Conservation (phyloP, 176 grass and related monocot genomes). For the Bonia amplexicaulis region DNA sequence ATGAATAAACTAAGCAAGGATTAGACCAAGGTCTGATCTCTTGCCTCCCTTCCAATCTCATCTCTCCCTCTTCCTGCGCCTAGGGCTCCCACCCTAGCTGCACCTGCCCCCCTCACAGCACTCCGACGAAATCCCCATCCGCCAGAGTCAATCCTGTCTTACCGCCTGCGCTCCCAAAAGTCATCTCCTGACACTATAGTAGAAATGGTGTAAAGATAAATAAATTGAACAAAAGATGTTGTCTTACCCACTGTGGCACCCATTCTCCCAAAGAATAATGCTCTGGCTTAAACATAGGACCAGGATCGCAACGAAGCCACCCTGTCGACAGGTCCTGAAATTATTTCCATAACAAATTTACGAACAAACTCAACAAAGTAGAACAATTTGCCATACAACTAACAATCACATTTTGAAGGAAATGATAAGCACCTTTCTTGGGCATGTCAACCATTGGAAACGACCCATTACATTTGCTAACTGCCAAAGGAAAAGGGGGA, state of each 20-base stretch:
- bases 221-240: constrained; percentile 8
- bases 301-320: constrained; percentile 93
- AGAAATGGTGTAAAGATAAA: constrained; percentile 2
- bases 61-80: too few relatives aligned
- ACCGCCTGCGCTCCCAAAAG: too few relatives aligned
- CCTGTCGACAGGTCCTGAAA: constrained; percentile 85
- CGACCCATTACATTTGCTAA: constrained; percentile 86
- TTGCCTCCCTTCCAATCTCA: too few relatives aligned
- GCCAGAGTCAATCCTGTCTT: too few relatives aligned
- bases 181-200: background rate
- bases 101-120: too few relatives aligned
- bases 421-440: constrained; percentile 61
- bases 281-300: constrained; percentile 84
- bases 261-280: constrained; percentile 49
- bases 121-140: too few relatives aligned
- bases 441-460: constrained; percentile 86
- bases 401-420: constrained; percentile 22
- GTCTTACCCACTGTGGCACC: constrained; percentile 69
- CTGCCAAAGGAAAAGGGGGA: constrained; percentile 26
- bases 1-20: too few relatives aligned
- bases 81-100: too few relatives aligned
- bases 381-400: constrained; percentile 12
- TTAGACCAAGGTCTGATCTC: too few relatives aligned
- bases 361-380: constrained; percentile 24
- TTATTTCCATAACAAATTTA: constrained; percentile 22